These are phyloP conservation scores for Sclerotinia borealis DNA, from an alignment of 2,329 filamentous ascomycete genomes.

Conservation along the genomic window DNA sequence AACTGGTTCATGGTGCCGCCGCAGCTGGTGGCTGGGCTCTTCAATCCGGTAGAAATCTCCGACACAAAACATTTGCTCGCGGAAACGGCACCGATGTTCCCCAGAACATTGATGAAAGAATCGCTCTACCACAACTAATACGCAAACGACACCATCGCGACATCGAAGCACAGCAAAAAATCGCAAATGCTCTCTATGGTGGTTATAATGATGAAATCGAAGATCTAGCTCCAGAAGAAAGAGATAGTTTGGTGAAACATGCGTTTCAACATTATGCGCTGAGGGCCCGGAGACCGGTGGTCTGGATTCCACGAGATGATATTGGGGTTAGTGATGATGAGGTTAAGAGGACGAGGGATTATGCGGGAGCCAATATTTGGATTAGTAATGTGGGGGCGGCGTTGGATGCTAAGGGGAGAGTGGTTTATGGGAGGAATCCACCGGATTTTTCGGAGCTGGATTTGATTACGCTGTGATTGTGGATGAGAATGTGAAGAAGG, in stretches of 20 bases:
- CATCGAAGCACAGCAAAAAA: slow-evolving; percentile 62
- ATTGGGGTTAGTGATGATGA: slow-evolving; percentile 90
- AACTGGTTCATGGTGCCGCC: slow-evolving; percentile 21
- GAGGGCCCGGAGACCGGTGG: slow-evolving; percentile 73
- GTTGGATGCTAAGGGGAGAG: slow-evolving; percentile 73
- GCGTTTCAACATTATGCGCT: slow-evolving; percentile 89
- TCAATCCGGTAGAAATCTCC: slow-evolving; percentile 27
- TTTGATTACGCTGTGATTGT: slow-evolving; percentile 64
- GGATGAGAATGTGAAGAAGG: not conserved
- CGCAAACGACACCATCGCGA: slow-evolving; percentile 49
- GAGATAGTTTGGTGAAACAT: slow-evolving; percentile 76
- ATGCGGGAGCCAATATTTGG: slow-evolving; percentile 59
- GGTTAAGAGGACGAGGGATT: slow-evolving; percentile 68
- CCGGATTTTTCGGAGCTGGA: slow-evolving; percentile 88
- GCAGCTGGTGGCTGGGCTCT: slow-evolving; percentile 27
- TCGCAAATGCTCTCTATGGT: slow-evolving; percentile 77
- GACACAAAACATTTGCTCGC: slow-evolving; percentile 40
- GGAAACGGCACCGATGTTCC: slow-evolving; percentile 41
- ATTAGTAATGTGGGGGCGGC: slow-evolving; percentile 91
- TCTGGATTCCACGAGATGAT: slow-evolving; percentile 92
- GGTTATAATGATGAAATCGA: slow-evolving; percentile 90
- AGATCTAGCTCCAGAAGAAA: slow-evolving; percentile 83
- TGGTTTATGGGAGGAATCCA: slow-evolving; percentile 78
- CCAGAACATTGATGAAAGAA: slow-evolving; percentile 25
- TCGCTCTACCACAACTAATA: slow-evolving; percentile 7